Evolutionary conservation across 2,329 filamentous ascomycete genomes (phyloP), one percentile per base, ranked within the genome.

Genomic region (Neofusicoccum sp.): DNA sequence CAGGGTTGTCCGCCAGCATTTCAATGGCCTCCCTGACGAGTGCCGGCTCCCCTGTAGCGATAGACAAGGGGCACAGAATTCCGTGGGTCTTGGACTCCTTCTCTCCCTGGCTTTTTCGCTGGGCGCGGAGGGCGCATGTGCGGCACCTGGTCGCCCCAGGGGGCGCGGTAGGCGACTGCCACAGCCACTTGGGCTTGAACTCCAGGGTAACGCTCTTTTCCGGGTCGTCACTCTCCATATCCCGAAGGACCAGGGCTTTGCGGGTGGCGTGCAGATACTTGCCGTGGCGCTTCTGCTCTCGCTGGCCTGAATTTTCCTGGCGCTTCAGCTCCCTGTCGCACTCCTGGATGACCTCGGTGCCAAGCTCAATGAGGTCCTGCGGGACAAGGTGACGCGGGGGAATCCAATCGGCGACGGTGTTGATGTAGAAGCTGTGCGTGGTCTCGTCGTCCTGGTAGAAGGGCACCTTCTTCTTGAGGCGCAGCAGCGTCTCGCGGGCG

Each of bases 121-220:
- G 71, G 0, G 77, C 76, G 31, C 77, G 75, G 63, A 81, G 65
- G 0, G 80, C 80, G 66, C 80, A 83, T 2, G 79, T 82, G 4
- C 80, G 75, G 64, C 80, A 83, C 12, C 79, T 73, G 16, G 70
- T 72, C 1, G 80, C 73, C 31, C 70, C 62, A 3, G 50, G 8
- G 1, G 79, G 62, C 5, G 80, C 80, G 59, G 76, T 76, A 1
- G 79, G 79, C 4, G 80, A 81, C 61, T 81, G 80, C 6, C 69
- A 63, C 2, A 83, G 72, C 80, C 80, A 83, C 62, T 83, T 83
- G 0, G 80, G 79, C 64, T 83, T 83, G 62, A 81, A 70, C 65
- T 83, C 78, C 31, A 77, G 45, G 4, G 61, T 63, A 14, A 63
- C 34, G 44, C 61, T 63, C 36, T 58, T 44, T 1, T 58, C 28